phyloP scores from a whole-genome alignment of 108 stramenopile genomes.

The Nitzschia inconspicua region DNA sequence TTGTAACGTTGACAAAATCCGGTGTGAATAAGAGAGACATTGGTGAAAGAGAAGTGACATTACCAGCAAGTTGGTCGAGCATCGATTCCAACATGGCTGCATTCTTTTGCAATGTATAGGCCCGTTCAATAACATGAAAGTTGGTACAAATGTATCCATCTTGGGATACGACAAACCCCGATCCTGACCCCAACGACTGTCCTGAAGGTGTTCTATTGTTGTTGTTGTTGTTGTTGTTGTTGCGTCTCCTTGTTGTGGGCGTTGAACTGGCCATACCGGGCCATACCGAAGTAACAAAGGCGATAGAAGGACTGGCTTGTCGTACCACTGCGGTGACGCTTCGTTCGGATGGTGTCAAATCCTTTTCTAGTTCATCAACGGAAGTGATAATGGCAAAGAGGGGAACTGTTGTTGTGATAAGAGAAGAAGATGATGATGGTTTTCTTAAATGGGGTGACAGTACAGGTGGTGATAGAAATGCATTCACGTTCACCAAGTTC shows the following conservation, averaged over 20 bases:
- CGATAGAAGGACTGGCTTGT: conserved; percentile 52
- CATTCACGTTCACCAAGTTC: too few relatives aligned
- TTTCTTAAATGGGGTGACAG: too few relatives aligned
- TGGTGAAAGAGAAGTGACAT: conserved; percentile 28
- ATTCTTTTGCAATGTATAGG: conserved; percentile 36
- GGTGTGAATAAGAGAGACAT: conserved; percentile 1
- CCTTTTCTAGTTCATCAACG: conserved; percentile 38
- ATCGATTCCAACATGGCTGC: neutral
- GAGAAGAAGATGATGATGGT: too few relatives aligned
- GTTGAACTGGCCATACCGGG: conserved; percentile 16
- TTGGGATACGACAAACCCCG: conserved; percentile 66
- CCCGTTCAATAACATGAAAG: conserved; percentile 81
- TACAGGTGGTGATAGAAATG: too few relatives aligned
- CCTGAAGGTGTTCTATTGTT: conserved; percentile 14
- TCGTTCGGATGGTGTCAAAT: conserved; percentile 53
- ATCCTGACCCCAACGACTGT: conserved; percentile 55
- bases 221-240: conserved; percentile 7
- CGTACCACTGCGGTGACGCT: conserved; percentile 61
- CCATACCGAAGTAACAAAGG: conserved; percentile 64
- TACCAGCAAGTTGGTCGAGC: conserved; percentile 18
- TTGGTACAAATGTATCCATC: conserved; percentile 89
- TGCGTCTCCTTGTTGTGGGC: neutral
- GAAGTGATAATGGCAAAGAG: too few relatives aligned
- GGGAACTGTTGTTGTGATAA: too few relatives aligned
- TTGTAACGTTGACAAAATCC: conserved; percentile 11